Percentiles rank a stretch among this genome's conserved stretches.
Conservation (phyloP, 768 basidiomycete genomes). For the Strobilomyces echinocephalus region DNA sequence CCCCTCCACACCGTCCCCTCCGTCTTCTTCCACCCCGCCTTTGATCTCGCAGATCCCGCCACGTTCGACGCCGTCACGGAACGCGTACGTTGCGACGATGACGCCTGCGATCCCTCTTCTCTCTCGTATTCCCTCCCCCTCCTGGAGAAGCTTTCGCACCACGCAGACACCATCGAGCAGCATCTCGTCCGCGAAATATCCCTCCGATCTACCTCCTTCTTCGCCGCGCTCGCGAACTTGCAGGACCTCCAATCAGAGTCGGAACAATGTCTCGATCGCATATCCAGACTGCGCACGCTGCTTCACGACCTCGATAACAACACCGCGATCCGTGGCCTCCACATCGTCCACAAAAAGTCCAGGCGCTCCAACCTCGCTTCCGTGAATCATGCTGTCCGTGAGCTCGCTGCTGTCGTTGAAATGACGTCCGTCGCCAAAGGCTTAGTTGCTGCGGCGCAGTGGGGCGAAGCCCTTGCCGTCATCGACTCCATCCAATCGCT, state of each 20-base stretch:
- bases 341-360: slow-evolving; percentile 62
- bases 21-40: slow-evolving; percentile 73
- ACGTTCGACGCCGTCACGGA: slow-evolving; percentile 78
- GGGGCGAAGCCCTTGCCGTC: slow-evolving; percentile 77
- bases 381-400: slow-evolving; percentile 58
- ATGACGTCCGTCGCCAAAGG: slow-evolving; percentile 66
- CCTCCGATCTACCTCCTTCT: slow-evolving; percentile 88
- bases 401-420: slow-evolving; percentile 70
- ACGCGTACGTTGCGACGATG: slow-evolving; percentile 37
- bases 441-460: slow-evolving; percentile 81
- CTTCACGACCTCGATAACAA: slow-evolving; percentile 73
- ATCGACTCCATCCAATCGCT: slow-evolving; percentile 63
- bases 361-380: slow-evolving; percentile 55
- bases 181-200: slow-evolving; percentile 93
- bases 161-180: slow-evolving; percentile 90
- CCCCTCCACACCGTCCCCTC: slow-evolving; percentile 71
- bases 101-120: slow-evolving; percentile 50
- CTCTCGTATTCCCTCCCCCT: slow-evolving; percentile 67
- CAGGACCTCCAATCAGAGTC: slow-evolving; percentile 91
- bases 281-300: slow-evolving; percentile 64
- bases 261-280: slow-evolving; percentile 71
- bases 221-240: slow-evolving; percentile 90
- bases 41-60: slow-evolving; percentile 76
- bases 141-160: slow-evolving; percentile 85
- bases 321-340: slow-evolving; percentile 74